Percentiles rank a stretch among this genome's conserved stretches.
phyloP scores from a whole-genome alignment of 257 asterid genomes.

The Nemophila menziesii region DNA sequence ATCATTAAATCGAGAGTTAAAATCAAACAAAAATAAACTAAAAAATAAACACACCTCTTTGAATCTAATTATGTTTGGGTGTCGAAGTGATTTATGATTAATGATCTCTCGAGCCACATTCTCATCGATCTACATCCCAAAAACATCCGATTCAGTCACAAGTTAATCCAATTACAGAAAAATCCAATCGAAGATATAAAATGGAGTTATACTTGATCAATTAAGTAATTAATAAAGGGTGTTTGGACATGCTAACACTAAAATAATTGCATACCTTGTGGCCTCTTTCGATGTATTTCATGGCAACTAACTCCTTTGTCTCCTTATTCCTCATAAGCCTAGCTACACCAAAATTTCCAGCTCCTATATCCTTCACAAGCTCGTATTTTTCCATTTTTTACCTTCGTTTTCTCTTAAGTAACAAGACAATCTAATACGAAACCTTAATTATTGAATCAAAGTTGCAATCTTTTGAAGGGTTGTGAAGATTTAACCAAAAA shows the following conservation, averaged over 20 bases:
- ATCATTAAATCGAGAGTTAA: neutral
- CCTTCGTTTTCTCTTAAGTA: neutral
- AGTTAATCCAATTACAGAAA: neutral
- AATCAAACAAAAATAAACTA: neutral
- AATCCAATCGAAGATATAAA: neutral
- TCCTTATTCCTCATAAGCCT: slow-evolving; percentile 97
- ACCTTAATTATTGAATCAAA: neutral
- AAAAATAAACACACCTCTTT: slow-evolving; percentile 37
- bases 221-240: neutral
- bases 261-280: slow-evolving; percentile 39
- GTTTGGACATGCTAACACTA: neutral
- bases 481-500: slow-evolving; percentile 10
- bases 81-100: slow-evolving; percentile 67
- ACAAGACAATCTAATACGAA: neutral
- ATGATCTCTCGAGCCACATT: slow-evolving; percentile 77
- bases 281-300: slow-evolving; percentile 98
- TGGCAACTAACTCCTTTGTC: slow-evolving; percentile 96
- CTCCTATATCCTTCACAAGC: slow-evolving; percentile 96
- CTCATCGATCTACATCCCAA: slow-evolving; percentile 50
- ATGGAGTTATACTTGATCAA: neutral
- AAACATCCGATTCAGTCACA: neutral
- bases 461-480: neutral
- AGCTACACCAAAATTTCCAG: slow-evolving; percentile 97
- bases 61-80: slow-evolving; percentile 77
- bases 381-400: slow-evolving; percentile 77